Evolutionary conservation across 2,329 filamentous ascomycete species (phyloP).

Genomic region (Neonectria neomacrospora): DNA sequence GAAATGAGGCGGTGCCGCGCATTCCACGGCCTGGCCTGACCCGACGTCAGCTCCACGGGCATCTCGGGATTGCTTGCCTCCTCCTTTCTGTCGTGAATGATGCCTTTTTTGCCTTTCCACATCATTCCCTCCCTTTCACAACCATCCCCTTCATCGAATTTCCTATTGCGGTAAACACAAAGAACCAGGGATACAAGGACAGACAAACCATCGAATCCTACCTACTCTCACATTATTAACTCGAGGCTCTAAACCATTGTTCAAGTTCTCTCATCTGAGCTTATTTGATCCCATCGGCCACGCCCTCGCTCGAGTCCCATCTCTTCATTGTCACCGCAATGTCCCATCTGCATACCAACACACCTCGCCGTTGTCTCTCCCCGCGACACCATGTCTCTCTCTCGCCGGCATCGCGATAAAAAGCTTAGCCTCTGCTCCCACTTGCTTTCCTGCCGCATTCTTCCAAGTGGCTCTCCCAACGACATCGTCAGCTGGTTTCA

Average conservation of each 20-base stretch:
- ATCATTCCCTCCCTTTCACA: neutral
- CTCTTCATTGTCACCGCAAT: constrained; percentile 5
- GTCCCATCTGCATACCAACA: constrained; percentile 13
- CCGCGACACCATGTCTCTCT: constrained; percentile 8
- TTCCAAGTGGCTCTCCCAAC: neutral
- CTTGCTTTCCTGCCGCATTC: neutral
- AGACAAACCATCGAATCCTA: neutral
- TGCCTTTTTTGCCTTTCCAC: neutral
- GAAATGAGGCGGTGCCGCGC: neutral
- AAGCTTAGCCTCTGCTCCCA: constrained; percentile 3
- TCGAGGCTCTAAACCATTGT: neutral
- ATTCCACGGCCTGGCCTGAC: constrained; percentile 3
- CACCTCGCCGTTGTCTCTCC: neutral
- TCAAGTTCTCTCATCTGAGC: neutral
- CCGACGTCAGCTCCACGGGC: neutral
- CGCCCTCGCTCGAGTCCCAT: neutral
- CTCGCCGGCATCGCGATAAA: neutral
- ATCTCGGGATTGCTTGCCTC: too few relatives aligned
- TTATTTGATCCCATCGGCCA: neutral
- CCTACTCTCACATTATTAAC: neutral
- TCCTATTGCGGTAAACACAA: neutral
- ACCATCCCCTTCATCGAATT: neutral
- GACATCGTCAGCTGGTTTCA: neutral
- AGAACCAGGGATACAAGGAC: neutral
- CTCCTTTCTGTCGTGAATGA: neutral